Evolutionary conservation across 2,329 filamentous ascomycete species (phyloP).

Genomic region (Septoria petroselini): DNA sequence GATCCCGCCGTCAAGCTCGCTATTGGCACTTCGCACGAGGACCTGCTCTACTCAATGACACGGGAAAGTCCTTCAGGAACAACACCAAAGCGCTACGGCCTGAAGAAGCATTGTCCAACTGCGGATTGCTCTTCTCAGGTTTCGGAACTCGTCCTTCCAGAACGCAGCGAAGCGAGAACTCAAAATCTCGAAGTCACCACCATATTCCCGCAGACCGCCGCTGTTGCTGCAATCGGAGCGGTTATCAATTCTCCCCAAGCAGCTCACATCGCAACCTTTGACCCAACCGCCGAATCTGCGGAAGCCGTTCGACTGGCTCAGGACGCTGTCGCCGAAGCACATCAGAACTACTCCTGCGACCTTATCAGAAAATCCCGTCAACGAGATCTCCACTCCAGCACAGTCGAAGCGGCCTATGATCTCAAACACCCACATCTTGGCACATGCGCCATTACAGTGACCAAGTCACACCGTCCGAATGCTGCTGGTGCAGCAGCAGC

Average conservation of each 20-base stretch:
- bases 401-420: constrained; percentile 41
- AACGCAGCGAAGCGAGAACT: neutral
- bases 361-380: constrained; percentile 60
- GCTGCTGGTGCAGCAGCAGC: constrained; percentile 18
- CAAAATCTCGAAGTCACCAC: constrained; percentile 23
- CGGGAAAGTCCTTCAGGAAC: constrained; percentile 12
- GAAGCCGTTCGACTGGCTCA: constrained; percentile 61
- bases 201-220: constrained; percentile 49
- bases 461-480: constrained; percentile 32
- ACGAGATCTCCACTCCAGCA: constrained; percentile 25
- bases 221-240: constrained; percentile 46
- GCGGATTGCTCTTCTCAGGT: constrained; percentile 25
- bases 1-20: constrained; percentile 23
- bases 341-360: constrained; percentile 65
- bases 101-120: constrained; percentile 30
- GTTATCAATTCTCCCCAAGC: constrained; percentile 47
- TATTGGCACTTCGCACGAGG: constrained; percentile 26
- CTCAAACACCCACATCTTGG: constrained; percentile 48
- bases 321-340: constrained; percentile 58
- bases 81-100: constrained; percentile 24
- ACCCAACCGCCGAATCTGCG: constrained; percentile 63
- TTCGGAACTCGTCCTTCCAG: constrained; percentile 29
- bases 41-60: constrained; percentile 32
- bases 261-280: constrained; percentile 59
- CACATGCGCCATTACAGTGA: constrained; percentile 42